phyloP scores from a whole-genome alignment of 208 protist species.

The Crithidia brevicula region DNA sequence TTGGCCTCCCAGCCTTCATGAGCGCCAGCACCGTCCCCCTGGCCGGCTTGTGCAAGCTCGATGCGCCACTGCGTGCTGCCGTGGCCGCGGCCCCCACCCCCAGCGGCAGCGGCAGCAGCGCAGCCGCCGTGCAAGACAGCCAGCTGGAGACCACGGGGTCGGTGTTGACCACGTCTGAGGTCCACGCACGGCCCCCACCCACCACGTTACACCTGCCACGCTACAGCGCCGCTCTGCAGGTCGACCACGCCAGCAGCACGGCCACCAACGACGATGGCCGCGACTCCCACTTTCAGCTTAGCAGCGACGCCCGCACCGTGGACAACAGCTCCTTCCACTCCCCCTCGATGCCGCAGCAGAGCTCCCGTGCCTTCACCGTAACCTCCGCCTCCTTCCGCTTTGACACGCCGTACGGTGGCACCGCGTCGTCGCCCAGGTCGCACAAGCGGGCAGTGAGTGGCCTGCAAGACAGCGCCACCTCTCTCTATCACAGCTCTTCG shows the following conservation, averaged over 20 bases:
- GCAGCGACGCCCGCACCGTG: constrained; percentile 4
- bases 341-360: constrained; percentile 13
- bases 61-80: constrained; percentile 1
- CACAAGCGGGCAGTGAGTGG: constrained; percentile 2
- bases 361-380: constrained; percentile 19
- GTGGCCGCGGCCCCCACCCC: not conserved
- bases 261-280: constrained; percentile 1
- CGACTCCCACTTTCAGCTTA: constrained; percentile 4
- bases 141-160: not conserved
- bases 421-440: not conserved
- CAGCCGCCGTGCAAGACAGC: not conserved
- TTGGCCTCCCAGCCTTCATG: constrained; percentile 22
- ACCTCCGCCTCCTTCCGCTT: constrained; percentile 12
- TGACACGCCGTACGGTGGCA: not conserved
- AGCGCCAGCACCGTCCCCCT: constrained; percentile 17
- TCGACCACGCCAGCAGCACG: not conserved
- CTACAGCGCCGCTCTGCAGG: not conserved
- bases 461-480: constrained; percentile 21
- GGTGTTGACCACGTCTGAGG: not conserved
- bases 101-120: too few species aligned
- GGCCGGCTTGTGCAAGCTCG: not conserved
- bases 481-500: constrained; percentile 20
- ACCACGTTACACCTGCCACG: not conserved
- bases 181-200: not conserved
- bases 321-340: constrained; percentile 16